Evolutionary conservation across 495 filamentous ascomycete genomes (phyloP).

Genomic region (Hypoxylon intermedium): DNA sequence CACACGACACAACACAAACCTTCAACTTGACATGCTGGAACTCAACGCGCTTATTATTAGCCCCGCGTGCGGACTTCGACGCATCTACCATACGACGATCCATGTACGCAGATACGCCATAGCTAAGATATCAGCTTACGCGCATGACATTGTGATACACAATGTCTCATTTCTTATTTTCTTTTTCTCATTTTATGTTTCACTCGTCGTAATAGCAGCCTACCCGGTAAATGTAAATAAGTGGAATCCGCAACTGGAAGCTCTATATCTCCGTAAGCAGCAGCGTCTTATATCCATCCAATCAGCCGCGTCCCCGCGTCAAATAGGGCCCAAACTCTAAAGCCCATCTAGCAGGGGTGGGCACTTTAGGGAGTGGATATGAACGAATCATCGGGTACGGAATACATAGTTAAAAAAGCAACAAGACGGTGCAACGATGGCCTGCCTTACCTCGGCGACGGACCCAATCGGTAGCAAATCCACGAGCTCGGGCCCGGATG

Average conservation of each 20-base stretch:
- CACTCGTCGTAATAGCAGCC: not conserved
- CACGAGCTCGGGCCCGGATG: slow-evolving; percentile 30
- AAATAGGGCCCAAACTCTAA: not conserved
- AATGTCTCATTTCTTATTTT: not conserved
- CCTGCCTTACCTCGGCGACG: too few relatives aligned
- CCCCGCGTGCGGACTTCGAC: not conserved
- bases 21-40: too few relatives aligned
- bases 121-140: slow-evolving; percentile 26
- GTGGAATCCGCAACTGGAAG: too few relatives aligned
- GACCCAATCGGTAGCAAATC: slow-evolving; percentile 39
- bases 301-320: slow-evolving; percentile 18
- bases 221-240: too few relatives aligned
- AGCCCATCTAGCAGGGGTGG: not conserved
- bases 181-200: not conserved
- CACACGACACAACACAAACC: not conserved
- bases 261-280: too few relatives aligned
- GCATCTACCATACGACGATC: slow-evolving; percentile 14
- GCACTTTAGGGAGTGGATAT: not conserved
- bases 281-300: slow-evolving; percentile 11
- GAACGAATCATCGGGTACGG: too few relatives aligned
- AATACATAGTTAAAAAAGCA: not conserved
- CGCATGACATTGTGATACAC: slow-evolving; percentile 15
- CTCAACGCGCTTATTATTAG: slow-evolving; percentile 23
- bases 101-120: not conserved
- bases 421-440: slow-evolving; percentile 8